Evolutionary conservation across 108 stramenopile genomes (phyloP).

Genomic region (Mediolabrus comicus): DNA sequence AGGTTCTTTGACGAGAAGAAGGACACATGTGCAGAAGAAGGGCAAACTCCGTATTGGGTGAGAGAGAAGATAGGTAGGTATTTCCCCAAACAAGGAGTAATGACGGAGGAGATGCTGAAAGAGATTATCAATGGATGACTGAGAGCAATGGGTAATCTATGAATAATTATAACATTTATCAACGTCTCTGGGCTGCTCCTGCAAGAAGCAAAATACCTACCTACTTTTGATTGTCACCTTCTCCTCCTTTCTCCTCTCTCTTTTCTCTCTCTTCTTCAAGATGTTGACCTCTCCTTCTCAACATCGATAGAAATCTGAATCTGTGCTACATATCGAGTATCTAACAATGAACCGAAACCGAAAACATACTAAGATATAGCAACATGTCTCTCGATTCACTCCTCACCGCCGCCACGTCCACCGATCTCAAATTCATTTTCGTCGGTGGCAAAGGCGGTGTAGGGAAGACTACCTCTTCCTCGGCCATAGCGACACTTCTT

Average conservation of each 20-base stretch:
- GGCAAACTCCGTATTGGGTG: conserved; percentile 51
- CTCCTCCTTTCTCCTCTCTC: no score
- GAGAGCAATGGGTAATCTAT: neutral
- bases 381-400: conserved; percentile 25
- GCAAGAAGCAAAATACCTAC: neutral
- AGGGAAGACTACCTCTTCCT: conserved; percentile 83
- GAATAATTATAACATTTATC: conserved; percentile 1
- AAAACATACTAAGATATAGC: no score
- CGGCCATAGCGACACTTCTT: conserved; percentile 81
- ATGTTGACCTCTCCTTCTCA: no score
- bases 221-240: no score
- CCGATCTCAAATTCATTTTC: conserved; percentile 15
- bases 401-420: neutral
- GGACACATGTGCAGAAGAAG: neutral
- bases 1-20: conserved; percentile 28
- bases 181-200: neutral
- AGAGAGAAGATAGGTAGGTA: conserved; percentile 46
- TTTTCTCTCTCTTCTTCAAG: no score
- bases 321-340: no score
- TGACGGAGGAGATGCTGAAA: conserved; percentile 36
- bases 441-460: conserved; percentile 50
- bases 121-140: conserved; percentile 15
- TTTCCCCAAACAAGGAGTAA: conserved; percentile 56
- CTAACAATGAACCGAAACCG: no score
- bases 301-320: no score